Evolutionary conservation across 2,329 filamentous ascomycete species (phyloP).

Genomic region (Cladosporium sp.): DNA sequence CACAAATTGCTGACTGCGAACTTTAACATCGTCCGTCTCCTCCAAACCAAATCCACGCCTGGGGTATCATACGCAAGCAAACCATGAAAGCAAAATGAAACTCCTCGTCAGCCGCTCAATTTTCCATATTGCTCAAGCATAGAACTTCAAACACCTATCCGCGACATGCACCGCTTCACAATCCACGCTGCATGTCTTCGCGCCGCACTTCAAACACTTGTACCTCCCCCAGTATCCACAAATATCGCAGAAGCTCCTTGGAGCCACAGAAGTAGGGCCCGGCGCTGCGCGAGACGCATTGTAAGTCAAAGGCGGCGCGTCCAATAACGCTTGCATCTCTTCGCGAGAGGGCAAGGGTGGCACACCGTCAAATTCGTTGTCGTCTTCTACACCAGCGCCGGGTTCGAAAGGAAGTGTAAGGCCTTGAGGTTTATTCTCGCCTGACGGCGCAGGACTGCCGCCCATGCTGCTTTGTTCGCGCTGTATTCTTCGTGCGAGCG

Average conservation of each 20-base stretch:
- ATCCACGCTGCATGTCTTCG: conserved; percentile 69
- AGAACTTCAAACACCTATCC: conserved; percentile 60
- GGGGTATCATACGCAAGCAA: conserved; percentile 7
- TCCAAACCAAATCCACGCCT: background rate
- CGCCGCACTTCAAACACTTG: conserved; percentile 73
- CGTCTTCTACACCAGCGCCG: conserved; percentile 24
- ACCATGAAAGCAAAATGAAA: conserved; percentile 1
- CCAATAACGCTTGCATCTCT: conserved; percentile 61
- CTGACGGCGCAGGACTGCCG: conserved; percentile 24
- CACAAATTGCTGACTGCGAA: too few species aligned
- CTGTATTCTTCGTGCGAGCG: conserved; percentile 29
- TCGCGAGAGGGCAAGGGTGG: conserved; percentile 26
- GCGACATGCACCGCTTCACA: conserved; percentile 69
- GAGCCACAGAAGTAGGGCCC: conserved; percentile 36
- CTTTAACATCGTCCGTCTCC: too few species aligned
- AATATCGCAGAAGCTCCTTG: conserved; percentile 67
- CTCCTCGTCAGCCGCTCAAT: background rate
- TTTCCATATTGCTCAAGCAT: conserved; percentile 23
- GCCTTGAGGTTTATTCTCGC: conserved; percentile 1
- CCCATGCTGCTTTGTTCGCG: conserved; percentile 25
- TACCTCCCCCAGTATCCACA: conserved; percentile 80
- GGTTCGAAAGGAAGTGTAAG: conserved; percentile 13
- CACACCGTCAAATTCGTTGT: conserved; percentile 37
- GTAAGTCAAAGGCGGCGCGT: conserved; percentile 63
- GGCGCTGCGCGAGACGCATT: conserved; percentile 53